These are phyloP conservation scores for Ilex aquifolium DNA, from an alignment of 257 asterid genomes.

Conservation along the genomic window DNA sequence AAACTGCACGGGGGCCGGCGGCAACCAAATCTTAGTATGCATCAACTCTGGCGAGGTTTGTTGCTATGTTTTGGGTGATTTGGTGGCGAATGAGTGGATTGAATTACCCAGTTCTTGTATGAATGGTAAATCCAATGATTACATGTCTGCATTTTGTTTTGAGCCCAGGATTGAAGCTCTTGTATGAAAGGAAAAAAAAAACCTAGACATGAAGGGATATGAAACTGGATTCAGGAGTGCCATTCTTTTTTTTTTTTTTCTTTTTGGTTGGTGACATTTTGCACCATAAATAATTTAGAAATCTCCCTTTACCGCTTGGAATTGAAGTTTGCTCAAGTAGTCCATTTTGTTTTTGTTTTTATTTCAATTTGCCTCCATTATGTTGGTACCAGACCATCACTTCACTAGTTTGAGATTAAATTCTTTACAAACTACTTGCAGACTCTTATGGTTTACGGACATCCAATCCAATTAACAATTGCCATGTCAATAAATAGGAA, in stretches of 20 bases:
- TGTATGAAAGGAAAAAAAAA: slow-evolving; percentile 3
- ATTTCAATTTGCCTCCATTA: no score
- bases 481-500: no score
- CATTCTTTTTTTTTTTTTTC: neutral
- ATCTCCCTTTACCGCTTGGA: neutral
- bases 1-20: slow-evolving; percentile 59
- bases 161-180: slow-evolving; percentile 88
- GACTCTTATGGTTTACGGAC: no score
- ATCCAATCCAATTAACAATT: no score
- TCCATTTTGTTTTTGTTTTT: no score
- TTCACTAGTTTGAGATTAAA: no score
- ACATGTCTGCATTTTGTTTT: slow-evolving; percentile 59
- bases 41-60: slow-evolving; percentile 40
- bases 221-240: neutral
- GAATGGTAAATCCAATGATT: slow-evolving; percentile 35
- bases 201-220: neutral
- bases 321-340: no score
- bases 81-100: slow-evolving; percentile 57
- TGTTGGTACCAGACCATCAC: no score
- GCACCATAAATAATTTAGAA: neutral
- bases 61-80: slow-evolving; percentile 53
- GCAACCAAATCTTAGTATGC: slow-evolving; percentile 53
- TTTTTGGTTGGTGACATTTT: neutral
- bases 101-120: slow-evolving; percentile 39
- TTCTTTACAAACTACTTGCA: no score